Conservation (phyloP, 176 grass and related monocot genomes). For the Hordeum vulgare region DNA sequence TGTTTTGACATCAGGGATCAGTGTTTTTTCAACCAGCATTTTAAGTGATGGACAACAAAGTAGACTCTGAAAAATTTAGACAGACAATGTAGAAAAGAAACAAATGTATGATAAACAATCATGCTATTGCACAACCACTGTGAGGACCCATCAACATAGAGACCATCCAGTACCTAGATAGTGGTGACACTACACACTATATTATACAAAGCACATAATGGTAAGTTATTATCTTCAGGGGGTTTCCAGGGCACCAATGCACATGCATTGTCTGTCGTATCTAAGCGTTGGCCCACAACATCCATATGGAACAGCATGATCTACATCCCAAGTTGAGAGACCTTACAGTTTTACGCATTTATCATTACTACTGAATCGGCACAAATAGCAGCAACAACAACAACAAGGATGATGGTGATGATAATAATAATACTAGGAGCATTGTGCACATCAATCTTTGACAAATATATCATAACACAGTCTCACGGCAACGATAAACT, state of each 20-base stretch:
- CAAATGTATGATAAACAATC: no score
- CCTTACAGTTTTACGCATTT: neutral
- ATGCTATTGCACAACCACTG: no score
- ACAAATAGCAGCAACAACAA: neutral
- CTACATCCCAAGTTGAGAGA: neutral
- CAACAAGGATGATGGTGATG: no score
- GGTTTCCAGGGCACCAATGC: neutral
- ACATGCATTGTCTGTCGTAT: neutral
- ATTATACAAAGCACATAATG: neutral
- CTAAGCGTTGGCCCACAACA: neutral
- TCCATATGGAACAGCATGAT: neutral
- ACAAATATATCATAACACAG: neutral
- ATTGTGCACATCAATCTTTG: neutral
- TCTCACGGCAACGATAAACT: slow-evolving; percentile 13
- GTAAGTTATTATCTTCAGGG: neutral
- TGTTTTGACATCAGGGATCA: no score
- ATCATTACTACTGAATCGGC: neutral
- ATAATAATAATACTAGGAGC: neutral
- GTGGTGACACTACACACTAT: neutral
- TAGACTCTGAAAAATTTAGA: no score
- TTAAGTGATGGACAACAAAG: neutral
- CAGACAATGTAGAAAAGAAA: no score
- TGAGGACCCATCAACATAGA: neutral
- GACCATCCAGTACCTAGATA: neutral
- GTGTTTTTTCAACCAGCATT: neutral